Percentiles rank a stretch among this genome's conserved stretches.
These are phyloP conservation scores for Kodamaea anthophila DNA, from an alignment of 1,139 yeast species.

Conservation along the genomic window DNA sequence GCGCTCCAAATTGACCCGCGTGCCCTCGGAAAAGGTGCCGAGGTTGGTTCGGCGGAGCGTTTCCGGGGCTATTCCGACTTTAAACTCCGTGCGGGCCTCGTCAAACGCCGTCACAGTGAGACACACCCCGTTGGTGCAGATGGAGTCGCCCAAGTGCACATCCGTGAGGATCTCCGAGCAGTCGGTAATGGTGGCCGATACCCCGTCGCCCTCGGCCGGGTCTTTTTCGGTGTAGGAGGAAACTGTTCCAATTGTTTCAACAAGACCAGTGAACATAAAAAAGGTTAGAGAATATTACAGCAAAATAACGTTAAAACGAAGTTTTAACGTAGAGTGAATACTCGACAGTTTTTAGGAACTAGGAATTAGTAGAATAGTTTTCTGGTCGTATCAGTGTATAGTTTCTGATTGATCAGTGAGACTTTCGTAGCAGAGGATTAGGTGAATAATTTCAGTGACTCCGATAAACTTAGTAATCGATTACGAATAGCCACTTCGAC, in stretches of 20 bases:
- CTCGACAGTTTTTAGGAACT: no score
- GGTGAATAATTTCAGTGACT: no score
- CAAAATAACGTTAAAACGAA: no score
- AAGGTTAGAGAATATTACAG: no score
- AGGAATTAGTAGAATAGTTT: no score
- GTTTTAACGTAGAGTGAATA: no score
- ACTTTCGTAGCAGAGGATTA: no score
- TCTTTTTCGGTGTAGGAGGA: slow-evolving; percentile 46
- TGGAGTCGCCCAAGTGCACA: slow-evolving; percentile 89
- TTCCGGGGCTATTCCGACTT: slow-evolving; percentile 91
- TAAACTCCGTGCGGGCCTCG: slow-evolving; percentile 46
- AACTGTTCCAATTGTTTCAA: slow-evolving; percentile 74
- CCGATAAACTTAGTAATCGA: no score
- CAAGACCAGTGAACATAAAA: slow-evolving; percentile 88
- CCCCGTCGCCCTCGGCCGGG: slow-evolving; percentile 61
- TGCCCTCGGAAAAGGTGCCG: slow-evolving; percentile 51
- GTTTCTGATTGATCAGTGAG: no score
- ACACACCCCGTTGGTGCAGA: slow-evolving; percentile 85
- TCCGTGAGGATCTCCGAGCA: slow-evolving; percentile 64
- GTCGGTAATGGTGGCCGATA: slow-evolving; percentile 59
- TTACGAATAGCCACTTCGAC: no score
- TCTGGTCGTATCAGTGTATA: no score
- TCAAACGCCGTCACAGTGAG: slow-evolving; percentile 87
- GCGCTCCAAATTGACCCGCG: slow-evolving; percentile 79
- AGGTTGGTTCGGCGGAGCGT: slow-evolving; percentile 78